Percentiles rank a stretch among this genome's conserved stretches.
Evolutionary conservation across 805 yeast species (phyloP).

Genomic region (Saccharomycopsis vini): DNA sequence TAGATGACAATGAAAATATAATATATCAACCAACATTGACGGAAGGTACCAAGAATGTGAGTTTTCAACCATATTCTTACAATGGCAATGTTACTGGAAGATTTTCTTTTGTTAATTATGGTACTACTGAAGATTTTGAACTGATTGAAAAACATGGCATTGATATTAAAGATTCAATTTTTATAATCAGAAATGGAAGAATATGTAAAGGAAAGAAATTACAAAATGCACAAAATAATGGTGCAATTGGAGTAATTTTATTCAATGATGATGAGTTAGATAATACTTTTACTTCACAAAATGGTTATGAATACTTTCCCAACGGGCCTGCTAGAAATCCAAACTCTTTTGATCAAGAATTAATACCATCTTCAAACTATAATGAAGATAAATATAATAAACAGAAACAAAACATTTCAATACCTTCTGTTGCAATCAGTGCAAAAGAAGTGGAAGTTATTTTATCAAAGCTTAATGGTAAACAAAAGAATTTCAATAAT

Average conservation of each 20-base stretch:
- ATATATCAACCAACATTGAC: conserved; percentile 42
- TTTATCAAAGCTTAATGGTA: conserved; percentile 29
- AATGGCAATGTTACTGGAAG: conserved; percentile 49
- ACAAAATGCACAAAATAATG: conserved; percentile 49
- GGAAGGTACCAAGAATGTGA: conserved; percentile 38
- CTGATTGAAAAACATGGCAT: conserved; percentile 27
- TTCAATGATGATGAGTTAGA: conserved; percentile 56
- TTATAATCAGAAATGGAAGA: conserved; percentile 38
- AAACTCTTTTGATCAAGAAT: conserved; percentile 50
- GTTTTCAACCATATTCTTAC: conserved; percentile 57
- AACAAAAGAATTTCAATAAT: conserved; percentile 29
- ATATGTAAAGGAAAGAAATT: conserved; percentile 48
- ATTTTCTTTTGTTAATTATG: conserved; percentile 55
- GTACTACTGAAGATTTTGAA: conserved; percentile 46
- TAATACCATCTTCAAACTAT: conserved; percentile 47
- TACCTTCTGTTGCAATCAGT: conserved; percentile 51
- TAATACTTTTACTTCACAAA: conserved; percentile 39
- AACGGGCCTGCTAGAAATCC: conserved; percentile 59
- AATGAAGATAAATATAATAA: too few species aligned
- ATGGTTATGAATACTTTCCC: conserved; percentile 54
- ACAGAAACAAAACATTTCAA: conserved; percentile 78
- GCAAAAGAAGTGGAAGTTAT: conserved; percentile 35
- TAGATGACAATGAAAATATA: conserved; percentile 20
- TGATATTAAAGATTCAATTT: conserved; percentile 46
- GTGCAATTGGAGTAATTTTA: conserved; percentile 54